Percentiles rank a stretch among this genome's conserved stretches.
Evolutionary conservation across 192 early-diverging fungal species (phyloP).

Genomic region (Fimicolochytrium jonesii): DNA sequence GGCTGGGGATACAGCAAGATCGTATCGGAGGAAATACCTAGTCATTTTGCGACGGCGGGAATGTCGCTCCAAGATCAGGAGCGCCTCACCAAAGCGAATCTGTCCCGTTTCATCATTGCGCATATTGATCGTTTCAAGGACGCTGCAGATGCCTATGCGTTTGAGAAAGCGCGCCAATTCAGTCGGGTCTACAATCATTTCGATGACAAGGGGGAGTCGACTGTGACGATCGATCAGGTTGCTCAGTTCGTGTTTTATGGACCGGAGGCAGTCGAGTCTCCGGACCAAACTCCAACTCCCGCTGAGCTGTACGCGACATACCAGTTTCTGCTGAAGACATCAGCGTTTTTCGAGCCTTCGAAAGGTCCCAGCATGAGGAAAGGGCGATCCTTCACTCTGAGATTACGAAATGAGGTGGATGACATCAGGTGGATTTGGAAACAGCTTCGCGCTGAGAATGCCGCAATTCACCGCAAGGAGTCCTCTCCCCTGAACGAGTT

Average conservation of each 20-base stretch:
- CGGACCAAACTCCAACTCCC: constrained; percentile 15
- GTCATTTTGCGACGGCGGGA: constrained; percentile 8
- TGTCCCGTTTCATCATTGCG: constrained; percentile 10
- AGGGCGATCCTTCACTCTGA: constrained; percentile 18
- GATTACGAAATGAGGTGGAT: constrained; percentile 15
- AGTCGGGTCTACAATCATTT: constrained; percentile 12
- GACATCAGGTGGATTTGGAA: constrained; percentile 31
- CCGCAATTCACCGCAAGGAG: neutral
- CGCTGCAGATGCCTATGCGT: constrained; percentile 17
- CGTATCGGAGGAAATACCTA: constrained; percentile 4
- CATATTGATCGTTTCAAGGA: constrained; percentile 31
- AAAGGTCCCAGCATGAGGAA: neutral
- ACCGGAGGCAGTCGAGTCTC: neutral
- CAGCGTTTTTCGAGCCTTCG: constrained; percentile 13
- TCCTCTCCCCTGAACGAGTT: constrained; percentile 15
- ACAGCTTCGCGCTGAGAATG: constrained; percentile 26
- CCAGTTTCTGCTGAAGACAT: constrained; percentile 19
- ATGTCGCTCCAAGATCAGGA: constrained; percentile 9
- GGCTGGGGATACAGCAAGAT: constrained; percentile 25
- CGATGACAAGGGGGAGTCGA: neutral
- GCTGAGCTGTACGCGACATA: constrained; percentile 39
- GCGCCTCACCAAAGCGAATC: constrained; percentile 13
- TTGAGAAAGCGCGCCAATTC: neutral
- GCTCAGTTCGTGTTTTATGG: constrained; percentile 25
- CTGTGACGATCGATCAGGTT: constrained; percentile 25